Evolutionary conservation across 441 rosid genomes (phyloP), one percentile per base, ranked within the genome.

Genomic region (Flueggea neowawraea): DNA sequence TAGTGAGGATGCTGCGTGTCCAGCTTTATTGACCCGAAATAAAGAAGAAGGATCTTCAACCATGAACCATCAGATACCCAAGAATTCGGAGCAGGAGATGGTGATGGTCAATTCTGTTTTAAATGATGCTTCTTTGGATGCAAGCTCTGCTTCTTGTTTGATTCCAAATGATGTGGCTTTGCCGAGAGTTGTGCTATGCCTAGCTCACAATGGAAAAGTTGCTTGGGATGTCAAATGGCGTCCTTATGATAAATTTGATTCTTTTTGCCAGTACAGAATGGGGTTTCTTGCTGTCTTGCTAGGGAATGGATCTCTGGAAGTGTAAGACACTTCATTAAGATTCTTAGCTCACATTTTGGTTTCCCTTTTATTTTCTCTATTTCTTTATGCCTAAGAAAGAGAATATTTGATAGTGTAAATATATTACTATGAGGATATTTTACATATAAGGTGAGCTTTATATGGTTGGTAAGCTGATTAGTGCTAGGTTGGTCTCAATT

Each of bases 171-270:
- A 81, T 69, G 65, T 79, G 52, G 77, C 83, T 50, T 78, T 90
- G 54, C 98, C 98, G 61, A 86, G 88, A 74, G 72, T 85, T 64
- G 82, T 90, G 49, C 66, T 89, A 58, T 95, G 97, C 81, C 76
- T 95, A 17, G 93, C 97, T 64, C 98, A 91, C 74, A 83, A 85
- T 69, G 99, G 95, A 75, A 89, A 89, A 82, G 97, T 89, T 74
- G 95, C 75, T 16, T 89, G 97, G 96, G 98, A 91, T 72, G 84
- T 88, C 56, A 91, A 95, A 80, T 95, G 98, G 95, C 77, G 77
- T 63, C 98, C 97, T 50, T 58, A 49, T 63, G 58, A 65, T 75
- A 59, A 41, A 45, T 66, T 73, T 47, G 76, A 77, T 64, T 72
- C 83, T 69, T 61, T 69, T 74, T 75, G 66, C 75, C 73, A 69